Evolutionary conservation across 1,139 yeast genomes (phyloP).

Genomic region (Entelexis paramagnoliae): DNA sequence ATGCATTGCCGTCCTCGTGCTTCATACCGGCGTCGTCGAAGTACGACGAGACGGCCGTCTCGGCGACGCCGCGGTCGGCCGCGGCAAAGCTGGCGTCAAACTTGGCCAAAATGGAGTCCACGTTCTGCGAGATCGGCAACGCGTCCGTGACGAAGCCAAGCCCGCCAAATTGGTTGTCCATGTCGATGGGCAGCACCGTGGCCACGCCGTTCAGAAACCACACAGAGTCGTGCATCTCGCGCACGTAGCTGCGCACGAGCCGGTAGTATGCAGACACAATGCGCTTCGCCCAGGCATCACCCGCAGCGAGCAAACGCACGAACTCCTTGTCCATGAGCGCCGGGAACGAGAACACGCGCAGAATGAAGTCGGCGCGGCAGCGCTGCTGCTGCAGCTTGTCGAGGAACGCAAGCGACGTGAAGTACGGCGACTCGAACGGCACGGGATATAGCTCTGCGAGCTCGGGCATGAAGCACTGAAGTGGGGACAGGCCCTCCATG

Average conservation of each 20-base stretch:
- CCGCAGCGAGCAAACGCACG: constrained; percentile 63
- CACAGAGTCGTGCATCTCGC: constrained; percentile 77
- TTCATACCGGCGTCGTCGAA: background rate
- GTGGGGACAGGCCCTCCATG: constrained; percentile 11
- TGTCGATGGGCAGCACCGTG: constrained; percentile 47
- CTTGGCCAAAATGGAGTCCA: constrained; percentile 23
- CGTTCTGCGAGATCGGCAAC: constrained; percentile 26
- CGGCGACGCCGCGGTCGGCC: constrained; percentile 12
- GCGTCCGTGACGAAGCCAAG: constrained; percentile 33
- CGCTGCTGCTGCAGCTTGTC: constrained; percentile 71
- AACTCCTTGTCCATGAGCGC: constrained; percentile 76
- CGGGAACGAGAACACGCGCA: constrained; percentile 86
- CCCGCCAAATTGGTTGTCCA: constrained; percentile 33
- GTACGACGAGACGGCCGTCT: background rate
- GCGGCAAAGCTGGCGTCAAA: constrained; percentile 25
- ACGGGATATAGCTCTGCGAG: constrained; percentile 81
- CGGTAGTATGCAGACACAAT: constrained; percentile 84
- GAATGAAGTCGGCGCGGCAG: constrained; percentile 71
- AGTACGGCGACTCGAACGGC: constrained; percentile 69
- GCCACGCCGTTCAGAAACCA: constrained; percentile 95
- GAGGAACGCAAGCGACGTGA: constrained; percentile 73
- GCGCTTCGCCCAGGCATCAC: constrained; percentile 78
- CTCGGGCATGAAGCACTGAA: constrained; percentile 79
- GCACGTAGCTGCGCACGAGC: constrained; percentile 65
- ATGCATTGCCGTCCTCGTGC: background rate